Conservation (phyloP, 2,329 filamentous ascomycete species). For the Colletotrichum scovillei region DNA sequence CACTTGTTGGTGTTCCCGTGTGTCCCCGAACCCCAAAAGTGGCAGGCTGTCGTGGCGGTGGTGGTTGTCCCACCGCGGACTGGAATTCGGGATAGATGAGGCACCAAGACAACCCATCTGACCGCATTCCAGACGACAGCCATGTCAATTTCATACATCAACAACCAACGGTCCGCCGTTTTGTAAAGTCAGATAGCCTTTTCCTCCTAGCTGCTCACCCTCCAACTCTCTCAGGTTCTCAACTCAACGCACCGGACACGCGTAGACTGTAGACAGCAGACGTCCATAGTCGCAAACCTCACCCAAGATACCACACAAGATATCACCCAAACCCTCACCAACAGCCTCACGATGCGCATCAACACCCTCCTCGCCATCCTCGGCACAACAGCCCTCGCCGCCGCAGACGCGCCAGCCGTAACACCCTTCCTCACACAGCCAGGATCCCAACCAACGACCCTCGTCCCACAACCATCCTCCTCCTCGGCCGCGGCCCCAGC, state of each 20-base stretch:
- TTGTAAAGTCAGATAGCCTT: neutral
- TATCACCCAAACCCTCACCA: neutral
- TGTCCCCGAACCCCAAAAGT: neutral
- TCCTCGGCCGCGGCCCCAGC: neutral
- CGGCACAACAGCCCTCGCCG: constrained; percentile 9
- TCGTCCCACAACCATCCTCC: neutral
- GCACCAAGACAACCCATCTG: constrained; percentile 5
- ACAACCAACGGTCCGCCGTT: neutral
- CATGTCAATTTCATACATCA: neutral
- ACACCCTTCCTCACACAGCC: neutral
- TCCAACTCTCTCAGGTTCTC: neutral
- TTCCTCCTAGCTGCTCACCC: neutral
- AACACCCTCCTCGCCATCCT: constrained; percentile 13
- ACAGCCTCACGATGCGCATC: neutral
- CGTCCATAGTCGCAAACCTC: too few species aligned
- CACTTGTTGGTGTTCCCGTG: neutral
- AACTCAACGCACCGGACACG: too few species aligned
- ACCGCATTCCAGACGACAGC: constrained; percentile 6
- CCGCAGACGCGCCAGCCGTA: neutral
- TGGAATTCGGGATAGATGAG: constrained; percentile 27
- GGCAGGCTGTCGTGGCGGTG: neutral
- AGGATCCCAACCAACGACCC: neutral
- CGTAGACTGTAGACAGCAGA: too few species aligned
- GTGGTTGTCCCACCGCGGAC: neutral
- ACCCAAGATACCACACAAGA: neutral